Conservation (phyloP, 1,139 yeast genomes). For the Saccharomyces hybrid region DNA sequence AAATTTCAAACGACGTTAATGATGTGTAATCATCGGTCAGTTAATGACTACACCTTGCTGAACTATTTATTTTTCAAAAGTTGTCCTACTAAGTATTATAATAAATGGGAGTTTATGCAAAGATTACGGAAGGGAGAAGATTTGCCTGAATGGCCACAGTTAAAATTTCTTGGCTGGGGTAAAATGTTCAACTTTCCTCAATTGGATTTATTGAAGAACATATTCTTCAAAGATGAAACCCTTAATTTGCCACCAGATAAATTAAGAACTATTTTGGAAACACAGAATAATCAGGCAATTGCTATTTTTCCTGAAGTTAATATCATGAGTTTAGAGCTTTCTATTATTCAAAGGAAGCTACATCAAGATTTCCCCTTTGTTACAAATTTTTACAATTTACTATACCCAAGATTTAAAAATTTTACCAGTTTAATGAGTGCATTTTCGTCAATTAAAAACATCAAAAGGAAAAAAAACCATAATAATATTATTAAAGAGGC, state of each 20-base stretch:
- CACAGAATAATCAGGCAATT: conserved; percentile 32
- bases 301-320: conserved; percentile 63
- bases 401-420: conserved; percentile 55
- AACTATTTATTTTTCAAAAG: conserved; percentile 15
- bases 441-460: conserved; percentile 40
- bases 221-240: conserved; percentile 27
- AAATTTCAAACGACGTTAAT: conserved; percentile 20
- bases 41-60: conserved; percentile 26
- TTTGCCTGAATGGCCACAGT: conserved; percentile 8
- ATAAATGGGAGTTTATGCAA: conserved; percentile 6
- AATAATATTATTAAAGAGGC: conserved; percentile 10
- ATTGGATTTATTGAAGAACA: conserved; percentile 16
- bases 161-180: conserved; percentile 29
- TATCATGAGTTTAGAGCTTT: conserved; percentile 44
- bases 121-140: conserved; percentile 7
- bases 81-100: conserved; percentile 1
- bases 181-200: conserved; percentile 22
- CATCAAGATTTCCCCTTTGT: conserved; percentile 42
- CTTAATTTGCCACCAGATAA: conserved; percentile 9
- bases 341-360: conserved; percentile 43
- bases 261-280: conserved; percentile 9
- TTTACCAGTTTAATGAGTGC: conserved; percentile 42
- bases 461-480: conserved; percentile 15
- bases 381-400: conserved; percentile 44
- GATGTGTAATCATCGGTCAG: conserved; percentile 28